Base-by-base conservation (phyloP, 352 stramenopile species). In the Globisporangium alternatum region DNA sequence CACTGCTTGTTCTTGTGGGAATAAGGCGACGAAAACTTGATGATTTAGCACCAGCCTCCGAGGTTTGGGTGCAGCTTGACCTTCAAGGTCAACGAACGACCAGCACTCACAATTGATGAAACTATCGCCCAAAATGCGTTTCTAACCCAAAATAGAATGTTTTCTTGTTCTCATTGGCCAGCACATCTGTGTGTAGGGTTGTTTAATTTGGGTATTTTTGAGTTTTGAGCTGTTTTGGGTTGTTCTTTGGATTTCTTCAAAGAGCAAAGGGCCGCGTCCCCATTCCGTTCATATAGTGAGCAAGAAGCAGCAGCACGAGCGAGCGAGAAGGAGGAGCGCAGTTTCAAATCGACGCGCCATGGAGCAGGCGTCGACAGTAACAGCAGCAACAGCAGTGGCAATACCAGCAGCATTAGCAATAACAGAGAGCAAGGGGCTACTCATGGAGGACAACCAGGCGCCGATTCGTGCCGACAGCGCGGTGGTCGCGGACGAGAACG, bases 161-260 rank as follows among this genome's bases (percentile, higher is more conserved):
- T 51, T 0, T 9, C 17, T 39, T 5, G 13, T 47, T 47, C n/a
- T 47, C 15, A 47, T 47, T 47, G 41, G 41, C 15, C 17, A 47
- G 12, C 12, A 17, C 35, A 41, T 17, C 35, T 3, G 3, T 13
- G 35, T 41, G 12, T 41, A 13, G 35, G 35, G 5, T 17, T 12
- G 1, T 47, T 59, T 59, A 13, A 13, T 59, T 59, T 59, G 53
- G 53, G 53, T 37, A 19, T 35, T 2, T 41, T 31, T n/a, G 17
- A 10, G 10, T 3, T 19, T 15, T 33, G 47, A 37, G 21, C 21
- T 0, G 3, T 62, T 63, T 37, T 45, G 22, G 45, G 57, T 56
- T 64, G 45, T 56, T 56, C n/a, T 56, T 55, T 56, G 45, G 57
- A 55, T 56, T 48, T 64, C 58, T 56, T 33, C 58, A 55, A 21